phyloP scores from a whole-genome alignment of 176 grass and related monocot species.

The Oryza glumipatula region DNA sequence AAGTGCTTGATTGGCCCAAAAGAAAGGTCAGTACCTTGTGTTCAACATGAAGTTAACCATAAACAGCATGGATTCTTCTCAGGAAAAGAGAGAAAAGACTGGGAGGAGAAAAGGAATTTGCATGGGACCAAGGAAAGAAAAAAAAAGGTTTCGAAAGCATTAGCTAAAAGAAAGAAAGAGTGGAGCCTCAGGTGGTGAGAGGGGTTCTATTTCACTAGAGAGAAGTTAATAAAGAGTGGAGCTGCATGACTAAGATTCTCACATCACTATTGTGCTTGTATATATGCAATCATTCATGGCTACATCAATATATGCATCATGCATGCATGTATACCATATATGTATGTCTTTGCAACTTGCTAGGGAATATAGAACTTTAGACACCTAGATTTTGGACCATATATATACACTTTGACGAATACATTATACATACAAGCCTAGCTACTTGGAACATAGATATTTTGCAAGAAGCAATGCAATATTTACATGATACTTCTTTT shows the following conservation, averaged over 20 bases:
- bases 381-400: not conserved
- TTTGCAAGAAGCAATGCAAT: not conserved
- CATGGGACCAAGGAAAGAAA: not conserved
- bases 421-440: not conserved
- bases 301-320: not conserved
- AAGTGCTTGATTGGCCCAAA: constrained; percentile 31
- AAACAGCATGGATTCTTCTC: constrained; percentile 5
- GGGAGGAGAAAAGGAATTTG: not conserved
- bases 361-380: not conserved
- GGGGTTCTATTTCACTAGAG: not conserved
- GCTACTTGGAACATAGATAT: not conserved
- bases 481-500: not conserved
- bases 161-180: not conserved
- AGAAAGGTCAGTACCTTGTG: not conserved
- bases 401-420: not conserved
- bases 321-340: not conserved
- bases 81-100: not conserved
- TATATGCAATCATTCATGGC: not conserved
- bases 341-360: not conserved
- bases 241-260: constrained; percentile 17
- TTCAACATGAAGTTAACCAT: constrained; percentile 21
- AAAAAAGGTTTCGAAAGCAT: not conserved
- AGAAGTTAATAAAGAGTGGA: not conserved
- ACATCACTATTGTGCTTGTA: not conserved
- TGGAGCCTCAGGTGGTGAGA: not conserved